Evolutionary conservation across 2,329 filamentous ascomycete genomes (phyloP).

Genomic region (Aureobasidium sp.): DNA sequence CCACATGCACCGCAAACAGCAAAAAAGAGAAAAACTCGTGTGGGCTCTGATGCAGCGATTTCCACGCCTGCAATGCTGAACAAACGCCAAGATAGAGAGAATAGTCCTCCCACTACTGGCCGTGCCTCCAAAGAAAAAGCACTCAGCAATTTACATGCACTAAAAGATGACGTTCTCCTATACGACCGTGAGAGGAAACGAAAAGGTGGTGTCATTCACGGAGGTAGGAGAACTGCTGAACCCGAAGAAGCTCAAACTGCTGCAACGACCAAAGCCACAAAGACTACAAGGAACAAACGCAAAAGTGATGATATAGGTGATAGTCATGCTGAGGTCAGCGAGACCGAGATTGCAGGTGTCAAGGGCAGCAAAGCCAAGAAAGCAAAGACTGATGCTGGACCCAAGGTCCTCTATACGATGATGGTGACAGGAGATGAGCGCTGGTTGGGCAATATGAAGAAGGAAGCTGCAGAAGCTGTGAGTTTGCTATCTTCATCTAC

Average conservation of each 20-base stretch:
- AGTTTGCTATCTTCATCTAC: slow-evolving; percentile 28
- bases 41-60: slow-evolving; percentile 11
- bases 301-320: slow-evolving; percentile 31
- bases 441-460: slow-evolving; percentile 67
- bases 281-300: slow-evolving; percentile 26
- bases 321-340: slow-evolving; percentile 31
- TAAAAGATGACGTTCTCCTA: slow-evolving; percentile 77
- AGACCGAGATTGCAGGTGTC: slow-evolving; percentile 35
- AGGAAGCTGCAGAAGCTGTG: slow-evolving; percentile 76
- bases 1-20: slow-evolving; percentile 15
- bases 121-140: slow-evolving; percentile 86
- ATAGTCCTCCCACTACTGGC: slow-evolving; percentile 64
- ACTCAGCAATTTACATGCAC: slow-evolving; percentile 63
- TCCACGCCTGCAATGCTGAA: slow-evolving; percentile 24
- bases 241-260: slow-evolving; percentile 23
- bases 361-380: slow-evolving; percentile 42
- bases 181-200: slow-evolving; percentile 94
- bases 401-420: slow-evolving; percentile 65
- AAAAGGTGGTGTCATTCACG: slow-evolving; percentile 57
- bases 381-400: slow-evolving; percentile 41
- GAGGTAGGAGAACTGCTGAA: slow-evolving; percentile 46
- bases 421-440: slow-evolving; percentile 76
- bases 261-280: slow-evolving; percentile 19
- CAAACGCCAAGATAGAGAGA: slow-evolving; percentile 63
- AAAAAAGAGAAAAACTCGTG: slow-evolving; percentile 24